phyloP scores from a whole-genome alignment of 2,329 filamentous ascomycete species.

The Trichophyton verrucosum region DNA sequence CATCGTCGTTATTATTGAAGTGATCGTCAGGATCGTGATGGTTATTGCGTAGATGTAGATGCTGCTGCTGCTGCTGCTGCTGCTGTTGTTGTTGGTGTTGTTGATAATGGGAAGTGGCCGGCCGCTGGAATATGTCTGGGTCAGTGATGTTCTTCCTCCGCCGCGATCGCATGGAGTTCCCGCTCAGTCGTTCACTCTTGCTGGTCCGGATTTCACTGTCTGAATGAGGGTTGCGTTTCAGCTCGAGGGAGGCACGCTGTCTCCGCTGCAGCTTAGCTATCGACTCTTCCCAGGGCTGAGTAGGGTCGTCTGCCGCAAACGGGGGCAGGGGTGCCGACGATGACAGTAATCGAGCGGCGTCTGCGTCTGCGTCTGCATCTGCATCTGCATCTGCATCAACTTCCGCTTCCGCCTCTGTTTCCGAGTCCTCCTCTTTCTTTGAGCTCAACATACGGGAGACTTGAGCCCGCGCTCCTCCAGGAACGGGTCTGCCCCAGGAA shows the following conservation, averaged over 20 bases:
- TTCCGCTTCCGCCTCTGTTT: too few species aligned
- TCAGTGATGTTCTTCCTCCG: constrained; percentile 32
- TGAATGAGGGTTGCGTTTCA: not conserved
- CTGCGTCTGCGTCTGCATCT: too few species aligned
- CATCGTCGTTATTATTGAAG: too few species aligned
- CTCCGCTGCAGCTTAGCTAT: not conserved
- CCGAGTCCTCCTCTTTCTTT: not conserved
- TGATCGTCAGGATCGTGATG: too few species aligned
- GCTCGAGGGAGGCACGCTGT: not conserved
- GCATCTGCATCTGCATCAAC: too few species aligned
- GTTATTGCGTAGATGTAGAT: too few species aligned
- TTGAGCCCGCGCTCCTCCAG: not conserved
- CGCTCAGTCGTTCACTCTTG: constrained; percentile 19
- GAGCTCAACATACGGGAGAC: not conserved
- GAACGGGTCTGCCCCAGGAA: not conserved
- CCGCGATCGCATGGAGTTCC: constrained; percentile 16
- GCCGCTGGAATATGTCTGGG: constrained; percentile 26
- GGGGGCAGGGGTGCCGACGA: not conserved
- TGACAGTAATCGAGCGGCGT: not conserved
- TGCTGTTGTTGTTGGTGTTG: too few species aligned
- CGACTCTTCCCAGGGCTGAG: constrained; percentile 1
- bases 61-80: too few species aligned
- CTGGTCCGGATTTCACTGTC: constrained; percentile 17
- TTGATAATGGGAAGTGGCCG: constrained; percentile 19
- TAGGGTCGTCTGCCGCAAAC: not conserved